A percentile compares a stretch with the other conserved stretches of the same genome.
Conservation (phyloP, 2,329 filamentous ascomycete species). For the Ascochyta viciae-villosae region DNA sequence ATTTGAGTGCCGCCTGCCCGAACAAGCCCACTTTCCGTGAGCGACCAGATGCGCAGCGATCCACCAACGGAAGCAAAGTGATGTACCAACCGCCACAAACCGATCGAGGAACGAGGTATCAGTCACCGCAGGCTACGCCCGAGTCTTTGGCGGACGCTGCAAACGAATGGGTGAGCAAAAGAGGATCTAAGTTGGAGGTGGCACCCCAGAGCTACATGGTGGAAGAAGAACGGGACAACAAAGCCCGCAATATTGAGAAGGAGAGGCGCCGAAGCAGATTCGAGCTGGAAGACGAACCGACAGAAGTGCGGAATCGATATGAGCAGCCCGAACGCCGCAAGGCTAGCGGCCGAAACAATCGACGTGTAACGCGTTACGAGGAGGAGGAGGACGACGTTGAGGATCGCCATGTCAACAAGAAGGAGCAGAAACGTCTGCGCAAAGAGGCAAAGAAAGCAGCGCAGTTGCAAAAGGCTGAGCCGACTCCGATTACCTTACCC, state of each 20-base stretch:
- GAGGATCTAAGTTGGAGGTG: slow-evolving; percentile 21
- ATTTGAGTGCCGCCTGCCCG: slow-evolving; percentile 34
- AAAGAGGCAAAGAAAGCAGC: slow-evolving; percentile 46
- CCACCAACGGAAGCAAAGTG: slow-evolving; percentile 6
- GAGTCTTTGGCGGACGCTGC: slow-evolving; percentile 37
- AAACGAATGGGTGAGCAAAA: slow-evolving; percentile 35
- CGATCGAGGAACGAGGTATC: slow-evolving; percentile 8
- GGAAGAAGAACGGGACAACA: slow-evolving; percentile 23
- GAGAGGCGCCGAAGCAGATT: slow-evolving; percentile 39
- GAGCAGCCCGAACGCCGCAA: slow-evolving; percentile 40
- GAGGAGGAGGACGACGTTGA: slow-evolving; percentile 38
- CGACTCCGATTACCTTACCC: slow-evolving; percentile 72
- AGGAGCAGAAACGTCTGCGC: slow-evolving; percentile 42
- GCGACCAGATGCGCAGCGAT: slow-evolving; percentile 4
- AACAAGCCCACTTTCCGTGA: slow-evolving; percentile 36
- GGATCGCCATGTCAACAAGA: slow-evolving; percentile 30
- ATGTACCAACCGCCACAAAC: slow-evolving; percentile 19
- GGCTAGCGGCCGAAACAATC: slow-evolving; percentile 19
- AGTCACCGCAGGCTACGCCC: neutral
- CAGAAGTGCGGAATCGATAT: slow-evolving; percentile 35
- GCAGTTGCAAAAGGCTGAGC: slow-evolving; percentile 36
- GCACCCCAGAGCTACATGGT: slow-evolving; percentile 16
- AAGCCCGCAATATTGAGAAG: slow-evolving; percentile 26
- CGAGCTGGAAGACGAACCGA: slow-evolving; percentile 29
- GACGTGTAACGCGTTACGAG: slow-evolving; percentile 34